Evolutionary conservation across 2,329 filamentous ascomycete species (phyloP), one percentile per base, ranked within the genome.

Genomic region (Allantophomopsis cytisporea): DNA sequence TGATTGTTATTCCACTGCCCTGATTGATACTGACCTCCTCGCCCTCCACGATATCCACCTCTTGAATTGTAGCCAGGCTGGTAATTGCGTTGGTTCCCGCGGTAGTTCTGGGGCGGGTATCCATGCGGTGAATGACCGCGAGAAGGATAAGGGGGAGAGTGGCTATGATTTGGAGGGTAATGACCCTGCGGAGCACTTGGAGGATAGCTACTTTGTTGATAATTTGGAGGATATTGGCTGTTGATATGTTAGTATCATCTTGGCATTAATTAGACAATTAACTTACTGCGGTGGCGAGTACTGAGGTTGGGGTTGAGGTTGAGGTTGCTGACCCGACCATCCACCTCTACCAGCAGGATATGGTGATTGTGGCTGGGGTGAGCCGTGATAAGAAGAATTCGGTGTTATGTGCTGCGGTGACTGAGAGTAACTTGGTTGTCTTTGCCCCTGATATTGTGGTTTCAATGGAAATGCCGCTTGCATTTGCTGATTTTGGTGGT

Each of bases 1-100:
- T 66, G 65, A 31, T 41, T 47, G 16, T 33, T 39, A 40, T 73
- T 81, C 81, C 84, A 88, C 35, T 85, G 83, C 2, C 77, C 56
- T 59, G 83, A 75, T 59, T 78, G 68, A 64, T 80, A 72, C 60
- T 78, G 63, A 45, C 65, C 63, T 31, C 54, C 52, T 35, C 76
- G 75, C 11, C 54, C 49, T 30, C 76, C 76, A 38, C 80, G 69
- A 42, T 70, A 65, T 34, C 52, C 51, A 14, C 52, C 51, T 39
- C 54, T 47, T 16, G 60, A 62, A 50, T 71, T 76, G 40, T 73
- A 68, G 42, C 68, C 72, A 30, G 76, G 76, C 39, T 80, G 71
- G 50, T 76, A 80, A 13, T 65, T 63, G 31, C 70, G 69, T 47
- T 73, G 73, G 47, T 76, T 54, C 56, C 53, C 53, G 31, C 54